phyloP scores from a whole-genome alignment of 116 monocot species.

The Zostera marina region DNA sequence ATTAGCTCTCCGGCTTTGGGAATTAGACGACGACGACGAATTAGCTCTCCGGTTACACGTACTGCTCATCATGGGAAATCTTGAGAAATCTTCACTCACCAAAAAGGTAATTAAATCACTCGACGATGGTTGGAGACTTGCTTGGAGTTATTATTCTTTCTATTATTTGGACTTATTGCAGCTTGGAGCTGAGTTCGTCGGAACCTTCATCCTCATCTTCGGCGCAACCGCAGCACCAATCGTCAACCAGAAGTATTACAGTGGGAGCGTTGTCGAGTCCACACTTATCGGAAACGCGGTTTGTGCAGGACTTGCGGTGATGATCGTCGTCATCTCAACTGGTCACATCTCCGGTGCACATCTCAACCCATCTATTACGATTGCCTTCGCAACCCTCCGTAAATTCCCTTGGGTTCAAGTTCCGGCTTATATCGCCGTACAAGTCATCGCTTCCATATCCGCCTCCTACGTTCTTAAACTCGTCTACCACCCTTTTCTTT shows the following conservation, averaged over 20 bases:
- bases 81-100: no score
- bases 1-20: no score
- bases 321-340: conserved; percentile 66
- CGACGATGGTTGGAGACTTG: no score
- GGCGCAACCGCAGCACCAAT: conserved; percentile 63
- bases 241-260: conserved; percentile 78
- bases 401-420: conserved; percentile 87
- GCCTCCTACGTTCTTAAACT: conserved; percentile 67
- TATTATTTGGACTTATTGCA: no score
- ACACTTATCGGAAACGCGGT: conserved; percentile 58
- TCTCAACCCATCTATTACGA: conserved; percentile 73
- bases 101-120: no score
- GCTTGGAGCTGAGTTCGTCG: conserved; percentile 72
- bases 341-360: conserved; percentile 95
- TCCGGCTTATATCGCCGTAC: conserved; percentile 59
- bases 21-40: no score
- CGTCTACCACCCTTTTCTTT: conserved; percentile 58
- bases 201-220: conserved; percentile 89
- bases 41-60: no score
- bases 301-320: conserved; percentile 61
- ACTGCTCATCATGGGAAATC: no score
- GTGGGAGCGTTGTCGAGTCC: conserved; percentile 41
- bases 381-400: conserved; percentile 67
- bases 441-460: conserved; percentile 59
- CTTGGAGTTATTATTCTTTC: no score